phyloP scores from a whole-genome alignment of 495 filamentous ascomycete species.

The Aspergillus steynii region DNA sequence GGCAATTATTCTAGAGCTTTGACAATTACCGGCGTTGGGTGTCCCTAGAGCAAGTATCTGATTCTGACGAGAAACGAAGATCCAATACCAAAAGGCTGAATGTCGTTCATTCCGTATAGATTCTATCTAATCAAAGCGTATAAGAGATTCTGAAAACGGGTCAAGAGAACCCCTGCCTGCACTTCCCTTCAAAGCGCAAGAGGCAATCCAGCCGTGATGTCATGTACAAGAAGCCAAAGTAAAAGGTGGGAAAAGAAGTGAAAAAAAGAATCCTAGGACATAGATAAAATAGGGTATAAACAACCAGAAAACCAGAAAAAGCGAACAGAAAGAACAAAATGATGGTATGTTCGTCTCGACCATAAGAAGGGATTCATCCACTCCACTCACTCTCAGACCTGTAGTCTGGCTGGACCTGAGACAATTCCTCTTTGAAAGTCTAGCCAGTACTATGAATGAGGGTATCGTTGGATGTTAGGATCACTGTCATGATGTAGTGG shows the following conservation, averaged over 20 bases:
- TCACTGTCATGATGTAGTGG: slow-evolving; percentile 29
- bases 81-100: neutral
- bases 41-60: slow-evolving; percentile 13
- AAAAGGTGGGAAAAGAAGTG: neutral
- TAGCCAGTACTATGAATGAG: neutral
- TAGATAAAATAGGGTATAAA: neutral
- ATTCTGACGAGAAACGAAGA: slow-evolving; percentile 1
- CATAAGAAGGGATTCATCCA: too few species aligned
- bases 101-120: neutral
- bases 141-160: too few species aligned
- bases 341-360: neutral
- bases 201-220: neutral
- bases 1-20: neutral
- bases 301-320: neutral
- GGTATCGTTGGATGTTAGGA: slow-evolving; percentile 8
- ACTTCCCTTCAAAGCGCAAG: neutral
- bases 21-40: slow-evolving; percentile 1
- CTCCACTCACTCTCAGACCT: too few species aligned
- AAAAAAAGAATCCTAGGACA: neutral
- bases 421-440: neutral
- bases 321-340: neutral
- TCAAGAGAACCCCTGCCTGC: too few species aligned
- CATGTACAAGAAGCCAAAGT: neutral
- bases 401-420: too few species aligned
- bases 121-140: neutral